Evolutionary conservation across 108 stramenopile genomes (phyloP), one percentile per base, ranked within the genome.

Genomic region (Cyclotella kingstonii): DNA sequence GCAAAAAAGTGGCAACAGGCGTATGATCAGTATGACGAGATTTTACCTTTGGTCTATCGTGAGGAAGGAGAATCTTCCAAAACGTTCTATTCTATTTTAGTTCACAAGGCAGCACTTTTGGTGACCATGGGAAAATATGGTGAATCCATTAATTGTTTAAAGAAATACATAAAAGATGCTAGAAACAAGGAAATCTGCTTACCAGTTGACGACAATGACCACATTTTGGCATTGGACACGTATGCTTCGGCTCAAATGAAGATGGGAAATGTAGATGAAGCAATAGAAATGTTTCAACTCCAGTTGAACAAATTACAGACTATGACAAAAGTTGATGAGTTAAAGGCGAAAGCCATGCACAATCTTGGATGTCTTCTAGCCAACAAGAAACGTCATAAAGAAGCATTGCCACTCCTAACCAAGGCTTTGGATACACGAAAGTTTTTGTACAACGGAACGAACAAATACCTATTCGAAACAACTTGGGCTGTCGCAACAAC

Each of bases 401-500:
- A 54, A 39, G 70, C 70, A 19, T 28, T 72, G 17, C 70, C 70
- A 0, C 26, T 72, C n/a, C 42, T 72, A 19, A 55, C 47, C n/a
- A 39, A 38, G 29, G 72, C 72, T 27, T 52, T 73, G 21, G 72
- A 73, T 22, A 65, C 41, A 8, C 58, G 63, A 33, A 65, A 65
- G 30, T 40, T 48, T 38, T 42, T 73, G 58, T 73, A 60, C 48
- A 42, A 73, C n/a, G 57, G 45, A 31, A 65, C 46, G 35, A 58
- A 52, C 41, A 65, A 59, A 60, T 59, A 36, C 29, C 52, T 73
- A 42, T 60, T 73, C 7, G 72, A 73, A 45, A 46, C 72, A 38
- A 58, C 63, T 25, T 73, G 72, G 72, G 72, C 61, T 47, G 72
- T 73, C 35, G 72, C 72, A 9, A 57, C 72, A 26, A 60, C 72